Conservation (phyloP, 164 flowering plant genomes). For the Vitis riparia region DNA sequence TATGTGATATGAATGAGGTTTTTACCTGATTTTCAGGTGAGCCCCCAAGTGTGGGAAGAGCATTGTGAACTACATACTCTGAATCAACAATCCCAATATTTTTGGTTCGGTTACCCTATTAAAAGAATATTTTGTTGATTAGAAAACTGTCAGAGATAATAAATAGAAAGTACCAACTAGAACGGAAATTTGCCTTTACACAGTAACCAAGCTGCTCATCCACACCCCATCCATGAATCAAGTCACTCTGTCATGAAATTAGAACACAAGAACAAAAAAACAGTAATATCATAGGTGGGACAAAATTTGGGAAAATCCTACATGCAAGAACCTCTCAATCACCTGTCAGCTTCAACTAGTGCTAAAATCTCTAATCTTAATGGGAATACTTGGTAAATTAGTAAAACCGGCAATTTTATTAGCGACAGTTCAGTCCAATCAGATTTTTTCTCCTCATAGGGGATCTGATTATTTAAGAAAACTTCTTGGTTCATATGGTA, state of each 20-base stretch:
- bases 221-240: constrained; percentile 31
- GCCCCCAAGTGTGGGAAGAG: constrained; percentile 30
- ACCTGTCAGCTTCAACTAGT: too few species aligned
- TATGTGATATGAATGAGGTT: neutral
- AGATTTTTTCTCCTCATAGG: too few species aligned
- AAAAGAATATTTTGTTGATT: neutral
- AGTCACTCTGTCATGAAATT: constrained; percentile 21
- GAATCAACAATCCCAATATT: constrained; percentile 32
- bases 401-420: too few species aligned
- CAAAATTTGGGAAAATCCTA: too few species aligned
- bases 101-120: constrained; percentile 31
- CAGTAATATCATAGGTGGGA: too few species aligned
- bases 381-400: too few species aligned
- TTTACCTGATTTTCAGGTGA: constrained; percentile 13
- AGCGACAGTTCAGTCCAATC: too few species aligned
- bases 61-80: constrained; percentile 31
- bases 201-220: constrained; percentile 33
- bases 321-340: too few species aligned
- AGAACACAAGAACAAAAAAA: neutral
- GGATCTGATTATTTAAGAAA: too few species aligned
- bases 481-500: neutral
- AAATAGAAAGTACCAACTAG: neutral
- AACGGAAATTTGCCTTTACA: constrained; percentile 19
- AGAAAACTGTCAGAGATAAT: neutral
- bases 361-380: too few species aligned